A percentile compares a stretch with the other conserved stretches of the same genome.
phyloP scores from a whole-genome alignment of 202 grass and related monocot genomes.

The Bolboschoenoplectus hybrid region DNA sequence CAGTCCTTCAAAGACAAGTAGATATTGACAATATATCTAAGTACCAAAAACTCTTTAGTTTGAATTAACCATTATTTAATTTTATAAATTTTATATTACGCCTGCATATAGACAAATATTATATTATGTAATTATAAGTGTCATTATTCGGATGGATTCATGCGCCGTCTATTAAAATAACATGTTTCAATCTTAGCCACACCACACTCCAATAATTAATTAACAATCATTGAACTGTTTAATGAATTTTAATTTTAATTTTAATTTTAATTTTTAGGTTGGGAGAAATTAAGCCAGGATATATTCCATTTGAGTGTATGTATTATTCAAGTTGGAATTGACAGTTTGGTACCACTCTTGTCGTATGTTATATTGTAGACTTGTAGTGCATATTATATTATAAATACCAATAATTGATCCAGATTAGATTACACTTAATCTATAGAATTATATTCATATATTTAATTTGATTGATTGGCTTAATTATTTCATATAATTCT shows the following conservation, averaged over 20 bases:
- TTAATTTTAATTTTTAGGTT: not conserved
- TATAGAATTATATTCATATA: not conserved
- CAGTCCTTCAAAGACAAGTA: not conserved
- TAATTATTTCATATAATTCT: not conserved
- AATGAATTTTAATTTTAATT: not conserved
- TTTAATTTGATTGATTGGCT: slow-evolving; percentile 2
- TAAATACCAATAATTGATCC: not conserved
- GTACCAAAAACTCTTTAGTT: not conserved
- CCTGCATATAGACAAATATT: not conserved
- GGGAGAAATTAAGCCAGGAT: not conserved
- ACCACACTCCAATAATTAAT: not conserved
- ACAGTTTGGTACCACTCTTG: not conserved
- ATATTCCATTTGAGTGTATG: not conserved
- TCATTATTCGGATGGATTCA: not conserved
- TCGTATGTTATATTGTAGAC: not conserved
- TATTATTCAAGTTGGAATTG: not conserved
- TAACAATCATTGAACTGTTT: not conserved
- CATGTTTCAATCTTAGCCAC: not conserved
- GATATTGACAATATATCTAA: not conserved
- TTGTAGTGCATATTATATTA: not conserved
- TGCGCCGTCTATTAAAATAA: not conserved
- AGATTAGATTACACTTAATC: not conserved
- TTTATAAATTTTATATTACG: not conserved
- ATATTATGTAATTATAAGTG: not conserved
- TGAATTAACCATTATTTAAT: not conserved